Conservation (phyloP, 108 stramenopile genomes). For the Nannochloropsis gaditana region DNA sequence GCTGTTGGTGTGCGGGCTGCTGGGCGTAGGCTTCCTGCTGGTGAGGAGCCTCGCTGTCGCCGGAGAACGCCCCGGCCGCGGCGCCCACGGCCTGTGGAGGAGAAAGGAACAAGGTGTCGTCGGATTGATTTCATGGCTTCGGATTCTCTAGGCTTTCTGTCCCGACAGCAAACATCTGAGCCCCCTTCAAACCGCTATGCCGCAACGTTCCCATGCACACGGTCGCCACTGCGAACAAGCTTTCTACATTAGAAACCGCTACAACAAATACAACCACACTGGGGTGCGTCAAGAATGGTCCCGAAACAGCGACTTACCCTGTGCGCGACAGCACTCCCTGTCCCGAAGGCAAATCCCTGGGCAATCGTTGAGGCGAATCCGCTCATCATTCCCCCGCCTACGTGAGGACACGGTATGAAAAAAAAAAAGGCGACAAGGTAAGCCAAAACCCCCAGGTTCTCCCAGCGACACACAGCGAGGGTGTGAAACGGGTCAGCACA, state of each 20-base stretch:
- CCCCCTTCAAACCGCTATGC: background rate
- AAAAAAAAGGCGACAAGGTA: background rate
- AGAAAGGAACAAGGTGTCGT: background rate
- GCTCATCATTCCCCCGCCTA: conserved; percentile 83
- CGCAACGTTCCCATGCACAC: conserved; percentile 2
- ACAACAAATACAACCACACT: background rate
- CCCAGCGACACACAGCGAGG: background rate
- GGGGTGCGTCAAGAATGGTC: background rate
- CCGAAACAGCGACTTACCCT: conserved; percentile 43
- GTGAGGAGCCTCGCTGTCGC: conserved; percentile 23
- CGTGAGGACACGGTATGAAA: background rate
- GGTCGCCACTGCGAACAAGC: conserved; percentile 26
- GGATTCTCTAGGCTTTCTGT: background rate
- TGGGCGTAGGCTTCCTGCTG: conserved; percentile 41
- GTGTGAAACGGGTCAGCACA: background rate
- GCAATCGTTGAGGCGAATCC: conserved; percentile 90
- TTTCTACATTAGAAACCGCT: conserved; percentile 18
- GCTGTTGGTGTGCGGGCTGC: conserved; percentile 51
- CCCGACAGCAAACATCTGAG: no score
- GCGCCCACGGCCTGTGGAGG: background rate
- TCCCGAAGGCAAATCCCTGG: conserved; percentile 96
- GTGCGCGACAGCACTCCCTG: conserved; percentile 90
- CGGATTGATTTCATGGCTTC: background rate
- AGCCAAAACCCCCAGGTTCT: background rate
- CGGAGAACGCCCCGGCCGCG: background rate